phyloP scores from a whole-genome alignment of 2,329 filamentous ascomycete genomes.

The Trichophyton rubrum region DNA sequence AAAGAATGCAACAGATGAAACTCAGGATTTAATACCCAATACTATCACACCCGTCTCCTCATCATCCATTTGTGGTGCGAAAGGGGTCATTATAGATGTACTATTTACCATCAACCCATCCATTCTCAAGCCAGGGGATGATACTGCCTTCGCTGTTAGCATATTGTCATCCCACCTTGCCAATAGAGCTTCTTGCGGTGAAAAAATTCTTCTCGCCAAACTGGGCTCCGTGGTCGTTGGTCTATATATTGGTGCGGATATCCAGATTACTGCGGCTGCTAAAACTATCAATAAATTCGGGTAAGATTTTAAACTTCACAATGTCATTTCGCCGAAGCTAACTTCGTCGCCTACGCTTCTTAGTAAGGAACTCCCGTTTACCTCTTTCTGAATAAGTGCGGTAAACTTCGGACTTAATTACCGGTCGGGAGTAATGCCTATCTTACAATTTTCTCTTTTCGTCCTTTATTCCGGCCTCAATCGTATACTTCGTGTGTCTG shows the following conservation, averaged over 20 bases:
- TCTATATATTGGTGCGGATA: slow-evolving; percentile 9
- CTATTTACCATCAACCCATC: neutral
- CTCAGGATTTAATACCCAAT: neutral
- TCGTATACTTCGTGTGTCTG: neutral
- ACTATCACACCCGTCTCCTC: neutral
- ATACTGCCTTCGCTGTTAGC: neutral
- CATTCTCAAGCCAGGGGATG: neutral
- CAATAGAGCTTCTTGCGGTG: slow-evolving; percentile 3
- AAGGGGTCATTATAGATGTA: neutral
- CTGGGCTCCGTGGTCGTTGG: slow-evolving; percentile 4
- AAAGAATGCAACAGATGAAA: neutral
- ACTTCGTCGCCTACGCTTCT: neutral
- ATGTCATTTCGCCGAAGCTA: neutral
- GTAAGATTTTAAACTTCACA: neutral
- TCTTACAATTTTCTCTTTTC: neutral
- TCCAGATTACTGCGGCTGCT: slow-evolving; percentile 2
- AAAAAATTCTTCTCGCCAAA: slow-evolving; percentile 8
- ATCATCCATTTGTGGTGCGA: neutral
- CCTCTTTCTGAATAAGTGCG: neutral
- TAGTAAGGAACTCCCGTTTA: neutral
- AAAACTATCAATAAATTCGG: slow-evolving; percentile 5
- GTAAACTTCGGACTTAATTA: neutral
- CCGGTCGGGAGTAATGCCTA: neutral
- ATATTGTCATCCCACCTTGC: neutral
- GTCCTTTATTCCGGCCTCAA: neutral